A percentile compares a stretch with the other conserved stretches of the same genome.
phyloP scores from a whole-genome alignment of 2,329 filamentous ascomycete species.

The Fusarium albidum region DNA sequence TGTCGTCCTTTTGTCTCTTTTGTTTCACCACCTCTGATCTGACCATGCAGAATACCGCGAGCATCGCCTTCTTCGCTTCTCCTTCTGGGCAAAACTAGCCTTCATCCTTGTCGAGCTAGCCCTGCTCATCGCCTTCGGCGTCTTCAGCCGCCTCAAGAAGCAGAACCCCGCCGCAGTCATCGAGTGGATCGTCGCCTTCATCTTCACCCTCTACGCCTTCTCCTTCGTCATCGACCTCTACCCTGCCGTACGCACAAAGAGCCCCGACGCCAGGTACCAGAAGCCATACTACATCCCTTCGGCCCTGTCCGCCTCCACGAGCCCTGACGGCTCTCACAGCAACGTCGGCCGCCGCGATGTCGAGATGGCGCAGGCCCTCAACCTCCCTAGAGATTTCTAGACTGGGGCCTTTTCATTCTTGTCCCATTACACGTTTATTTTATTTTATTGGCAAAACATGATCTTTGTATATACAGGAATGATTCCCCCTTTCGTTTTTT shows the following conservation, averaged over 20 bases:
- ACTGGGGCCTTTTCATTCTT: not conserved
- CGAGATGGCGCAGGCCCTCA: conserved; percentile 27
- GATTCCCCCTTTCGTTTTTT: conserved; percentile 22
- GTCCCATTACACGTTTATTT: not conserved
- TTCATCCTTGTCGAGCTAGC: conserved; percentile 84
- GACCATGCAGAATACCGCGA: conserved; percentile 69
- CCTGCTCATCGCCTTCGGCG: conserved; percentile 77
- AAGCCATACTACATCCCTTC: conserved; percentile 36
- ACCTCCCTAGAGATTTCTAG: conserved; percentile 25
- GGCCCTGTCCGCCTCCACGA: conserved; percentile 22
- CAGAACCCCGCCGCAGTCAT: conserved; percentile 78
- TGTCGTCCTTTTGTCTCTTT: conserved; percentile 37
- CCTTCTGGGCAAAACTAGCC: conserved; percentile 86
- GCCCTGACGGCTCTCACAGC: conserved; percentile 24
- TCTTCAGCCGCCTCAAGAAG: conserved; percentile 56
- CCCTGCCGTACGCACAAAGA: conserved; percentile 73
- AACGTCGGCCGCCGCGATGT: conserved; percentile 19
- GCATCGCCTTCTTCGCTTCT: conserved; percentile 75
- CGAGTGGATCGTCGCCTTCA: conserved; percentile 80
- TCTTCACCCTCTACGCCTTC: conserved; percentile 88
- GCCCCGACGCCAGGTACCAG: conserved; percentile 39
- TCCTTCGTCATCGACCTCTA: conserved; percentile 89
- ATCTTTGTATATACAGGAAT: conserved; percentile 21
- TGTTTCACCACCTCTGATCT: conserved; percentile 1
- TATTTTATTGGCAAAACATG: not conserved